Percentiles rank a stretch among this genome's conserved stretches.
Evolutionary conservation across 2,329 filamentous ascomycete genomes (phyloP).

Genomic region (Cladosporium sp.): DNA sequence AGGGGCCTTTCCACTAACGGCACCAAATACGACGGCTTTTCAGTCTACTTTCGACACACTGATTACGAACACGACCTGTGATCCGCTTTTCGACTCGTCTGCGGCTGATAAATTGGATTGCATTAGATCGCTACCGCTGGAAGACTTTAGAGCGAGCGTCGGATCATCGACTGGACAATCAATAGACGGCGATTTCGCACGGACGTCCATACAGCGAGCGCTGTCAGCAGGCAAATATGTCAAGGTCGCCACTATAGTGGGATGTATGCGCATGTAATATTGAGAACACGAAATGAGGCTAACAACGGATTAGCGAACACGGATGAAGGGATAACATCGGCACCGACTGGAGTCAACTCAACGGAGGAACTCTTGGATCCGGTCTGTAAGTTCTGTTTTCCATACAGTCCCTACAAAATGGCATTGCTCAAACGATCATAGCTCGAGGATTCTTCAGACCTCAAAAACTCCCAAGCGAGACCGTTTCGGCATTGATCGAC

Average conservation of each 20-base stretch:
- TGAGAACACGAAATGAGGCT: neutral
- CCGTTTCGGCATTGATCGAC: neutral
- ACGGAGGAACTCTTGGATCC: neutral
- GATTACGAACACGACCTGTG: constrained; percentile 59
- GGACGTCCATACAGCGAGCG: neutral
- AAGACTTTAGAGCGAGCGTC: constrained; percentile 55
- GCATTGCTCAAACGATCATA: neutral
- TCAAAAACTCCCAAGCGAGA: neutral
- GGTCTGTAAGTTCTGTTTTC: neutral
- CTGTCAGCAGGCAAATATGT: neutral
- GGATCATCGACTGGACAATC: neutral
- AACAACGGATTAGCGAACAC: neutral
- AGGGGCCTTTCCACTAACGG: neutral
- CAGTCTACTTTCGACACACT: constrained; percentile 64
- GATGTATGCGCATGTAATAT: neutral
- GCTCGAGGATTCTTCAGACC: constrained; percentile 7
- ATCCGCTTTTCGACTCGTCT: constrained; percentile 52
- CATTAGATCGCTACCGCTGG: constrained; percentile 50
- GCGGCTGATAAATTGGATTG: constrained; percentile 33
- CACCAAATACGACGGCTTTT: constrained; percentile 5
- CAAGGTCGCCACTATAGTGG: neutral
- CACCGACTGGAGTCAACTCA: neutral
- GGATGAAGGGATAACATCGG: neutral
- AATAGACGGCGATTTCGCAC: neutral
- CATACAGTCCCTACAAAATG: too few relatives aligned